Percentiles rank a stretch among this genome's conserved stretches.
Evolutionary conservation across 371 early-diverging fungal species (phyloP).

Genomic region (Apophysomyces elegans): DNA sequence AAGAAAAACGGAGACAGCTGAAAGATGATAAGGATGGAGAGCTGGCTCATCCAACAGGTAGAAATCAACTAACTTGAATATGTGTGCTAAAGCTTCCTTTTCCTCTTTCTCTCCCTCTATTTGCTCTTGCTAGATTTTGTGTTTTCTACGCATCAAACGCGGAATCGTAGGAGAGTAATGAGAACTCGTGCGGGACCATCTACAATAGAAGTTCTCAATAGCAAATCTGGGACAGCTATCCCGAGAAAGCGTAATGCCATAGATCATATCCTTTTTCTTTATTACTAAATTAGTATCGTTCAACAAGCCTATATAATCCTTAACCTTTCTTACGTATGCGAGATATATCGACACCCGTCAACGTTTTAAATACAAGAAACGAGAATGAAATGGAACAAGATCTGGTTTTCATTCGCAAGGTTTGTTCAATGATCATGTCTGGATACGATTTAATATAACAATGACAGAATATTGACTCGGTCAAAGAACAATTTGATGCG

Average conservation of each 20-base stretch:
- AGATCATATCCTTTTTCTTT: slow-evolving; percentile 2
- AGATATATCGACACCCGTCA: neutral
- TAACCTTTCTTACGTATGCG: slow-evolving; percentile 7
- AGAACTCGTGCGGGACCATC: slow-evolving; percentile 54
- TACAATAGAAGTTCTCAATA: neutral
- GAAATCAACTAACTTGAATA: neutral
- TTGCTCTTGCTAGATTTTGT: slow-evolving; percentile 9
- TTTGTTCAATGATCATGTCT: neutral
- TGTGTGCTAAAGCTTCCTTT: neutral
- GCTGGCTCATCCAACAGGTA: slow-evolving; percentile 9
- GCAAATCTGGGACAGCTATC: neutral
- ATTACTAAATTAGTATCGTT: neutral
- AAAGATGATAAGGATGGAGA: slow-evolving; percentile 25
- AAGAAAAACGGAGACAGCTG: slow-evolving; percentile 22
- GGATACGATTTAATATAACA: neutral
- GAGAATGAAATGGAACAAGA: slow-evolving; percentile 5
- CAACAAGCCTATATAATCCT: neutral
- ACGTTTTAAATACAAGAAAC: neutral
- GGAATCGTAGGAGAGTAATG: slow-evolving; percentile 28
- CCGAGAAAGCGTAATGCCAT: neutral
- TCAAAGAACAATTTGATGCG: neutral
- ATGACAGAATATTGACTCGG: neutral
- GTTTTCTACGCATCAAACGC: slow-evolving; percentile 17
- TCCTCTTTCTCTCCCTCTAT: neutral
- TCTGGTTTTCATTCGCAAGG: neutral